Evolutionary conservation across 2,329 filamentous ascomycete species (phyloP).

Genomic region (Epichloe sibirici): DNA sequence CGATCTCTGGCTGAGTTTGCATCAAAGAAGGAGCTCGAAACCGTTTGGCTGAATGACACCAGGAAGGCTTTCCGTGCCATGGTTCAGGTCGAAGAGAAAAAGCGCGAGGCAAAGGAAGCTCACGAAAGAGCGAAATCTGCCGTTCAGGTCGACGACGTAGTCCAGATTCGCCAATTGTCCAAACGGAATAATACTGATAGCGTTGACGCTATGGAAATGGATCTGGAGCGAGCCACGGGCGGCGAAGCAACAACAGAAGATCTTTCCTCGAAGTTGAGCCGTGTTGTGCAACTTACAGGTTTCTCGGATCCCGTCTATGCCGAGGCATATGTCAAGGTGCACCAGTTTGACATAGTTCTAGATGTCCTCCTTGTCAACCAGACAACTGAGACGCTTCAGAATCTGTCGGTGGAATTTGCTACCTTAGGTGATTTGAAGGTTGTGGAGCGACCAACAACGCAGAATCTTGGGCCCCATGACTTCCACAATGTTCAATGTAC

Average conservation of each 20-base stretch:
- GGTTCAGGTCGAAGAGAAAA: constrained; percentile 96
- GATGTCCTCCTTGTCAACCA: constrained; percentile 96
- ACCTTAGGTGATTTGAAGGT: constrained; percentile 96
- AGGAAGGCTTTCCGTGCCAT: constrained; percentile 92
- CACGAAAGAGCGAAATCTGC: constrained; percentile 87
- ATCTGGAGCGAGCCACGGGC: constrained; percentile 87
- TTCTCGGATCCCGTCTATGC: constrained; percentile 98
- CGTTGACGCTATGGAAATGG: constrained; percentile 73
- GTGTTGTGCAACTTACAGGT: constrained; percentile 92
- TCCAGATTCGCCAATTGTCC: constrained; percentile 81
- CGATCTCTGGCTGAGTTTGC: constrained; percentile 83
- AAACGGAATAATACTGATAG: constrained; percentile 81
- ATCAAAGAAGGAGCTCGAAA: constrained; percentile 80
- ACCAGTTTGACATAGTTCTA: constrained; percentile 96
- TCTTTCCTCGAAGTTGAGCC: constrained; percentile 82
- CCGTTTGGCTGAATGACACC: constrained; percentile 88
- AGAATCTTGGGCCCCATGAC: constrained; percentile 89
- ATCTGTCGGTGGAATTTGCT: constrained; percentile 96
- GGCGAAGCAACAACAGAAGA: constrained; percentile 77
- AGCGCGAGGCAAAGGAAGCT: constrained; percentile 88
- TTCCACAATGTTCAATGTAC: constrained; percentile 98
- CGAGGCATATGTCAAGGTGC: constrained; percentile 97
- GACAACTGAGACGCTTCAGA: constrained; percentile 90
- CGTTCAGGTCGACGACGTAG: constrained; percentile 89
- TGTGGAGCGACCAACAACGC: constrained; percentile 88